Base-by-base conservation (phyloP, 176 grass and related monocot genomes). In the Alopecurus myosuroides region DNA sequence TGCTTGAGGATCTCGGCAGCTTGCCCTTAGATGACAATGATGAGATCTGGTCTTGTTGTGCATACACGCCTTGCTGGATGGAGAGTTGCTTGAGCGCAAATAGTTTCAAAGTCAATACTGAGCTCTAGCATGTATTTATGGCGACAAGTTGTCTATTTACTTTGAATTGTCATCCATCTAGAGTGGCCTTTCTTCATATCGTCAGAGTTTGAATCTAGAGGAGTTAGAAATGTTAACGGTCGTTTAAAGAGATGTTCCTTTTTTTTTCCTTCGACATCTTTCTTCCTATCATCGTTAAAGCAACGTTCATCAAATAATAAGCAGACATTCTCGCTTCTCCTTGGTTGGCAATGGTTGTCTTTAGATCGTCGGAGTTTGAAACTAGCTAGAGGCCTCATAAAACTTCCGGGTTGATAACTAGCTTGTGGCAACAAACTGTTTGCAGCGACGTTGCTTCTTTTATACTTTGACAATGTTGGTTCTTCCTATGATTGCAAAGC, bases 301-400 rank as follows among this genome's bases (percentile, higher is more conserved):
- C n/a, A n/a, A n/a, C n/a, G n/a, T n/a, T n/a, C n/a, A n/a, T n/a
- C n/a, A n/a, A n/a, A n/a, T n/a, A n/a, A n/a, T n/a, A n/a, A n/a
- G n/a, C n/a, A n/a, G n/a, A n/a, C n/a, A n/a, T n/a, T n/a, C n/a
- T n/a, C n/a, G n/a, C n/a, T n/a, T n/a, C n/a, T n/a, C n/a, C n/a
- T n/a, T n/a, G n/a, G n/a, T n/a, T n/a, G n/a, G n/a, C n/a, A n/a
- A n/a, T n/a, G n/a, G n/a, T n/a, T n/a, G n/a, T n/a, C 85, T 93
- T 93, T 93, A 90, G 87, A 88, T 71, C 85, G 88, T 90, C 35
- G 87, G 62, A 78, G 81, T 89, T 92, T 89, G 79, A 92, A 87
- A n/a, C n/a, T n/a, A n/a, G 84, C 87, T 89, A 92, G 90, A 89
- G 83, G 84, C 86, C 74, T 89, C 74, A 80, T 79, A 92, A 89